A percentile compares a stretch with the other conserved stretches of the same genome.
Conservation (phyloP, 2,329 filamentous ascomycete species). For the Sphaerulina musiva region DNA sequence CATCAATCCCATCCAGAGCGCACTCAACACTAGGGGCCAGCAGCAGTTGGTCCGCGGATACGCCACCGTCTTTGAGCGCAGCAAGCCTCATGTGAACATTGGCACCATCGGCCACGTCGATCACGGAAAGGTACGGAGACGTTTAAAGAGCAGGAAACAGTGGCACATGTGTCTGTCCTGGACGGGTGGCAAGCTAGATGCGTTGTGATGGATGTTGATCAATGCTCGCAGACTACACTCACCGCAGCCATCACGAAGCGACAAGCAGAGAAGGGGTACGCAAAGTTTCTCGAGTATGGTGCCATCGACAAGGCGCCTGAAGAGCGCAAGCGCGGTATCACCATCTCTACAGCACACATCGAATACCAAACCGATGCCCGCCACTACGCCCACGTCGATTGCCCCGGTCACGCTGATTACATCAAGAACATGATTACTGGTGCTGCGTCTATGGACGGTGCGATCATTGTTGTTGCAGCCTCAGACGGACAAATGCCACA, state of each 20-base stretch:
- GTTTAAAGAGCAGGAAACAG: background rate
- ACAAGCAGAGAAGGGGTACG: conserved; percentile 88
- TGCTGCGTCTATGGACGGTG: conserved; percentile 98
- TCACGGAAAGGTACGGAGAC: conserved; percentile 79
- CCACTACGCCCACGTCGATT: conserved; percentile 99
- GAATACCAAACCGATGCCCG: conserved; percentile 91
- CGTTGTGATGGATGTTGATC: conserved; percentile 7
- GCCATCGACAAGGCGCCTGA: conserved; percentile 98
- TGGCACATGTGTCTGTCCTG: background rate
- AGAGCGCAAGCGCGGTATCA: conserved; percentile 99
- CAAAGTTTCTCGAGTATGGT: conserved; percentile 94
- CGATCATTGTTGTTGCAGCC: conserved; percentile 96
- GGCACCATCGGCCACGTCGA: conserved; percentile 99
- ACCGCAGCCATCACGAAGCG: conserved; percentile 98
- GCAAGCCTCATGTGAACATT: conserved; percentile 97
- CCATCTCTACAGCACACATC: conserved; percentile 96
- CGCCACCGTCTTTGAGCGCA: conserved; percentile 68
- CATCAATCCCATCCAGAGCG: conserved; percentile 70
- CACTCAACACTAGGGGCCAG: conserved; percentile 56
- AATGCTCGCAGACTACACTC: conserved; percentile 69
- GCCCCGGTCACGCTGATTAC: conserved; percentile 99
- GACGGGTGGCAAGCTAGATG: background rate
- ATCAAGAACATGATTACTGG: conserved; percentile 99
- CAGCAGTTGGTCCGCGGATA: conserved; percentile 54
- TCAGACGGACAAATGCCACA: conserved; percentile 99